Evolutionary conservation across 495 filamentous ascomycete species (phyloP).

Genomic region (Xylaria cubensis): DNA sequence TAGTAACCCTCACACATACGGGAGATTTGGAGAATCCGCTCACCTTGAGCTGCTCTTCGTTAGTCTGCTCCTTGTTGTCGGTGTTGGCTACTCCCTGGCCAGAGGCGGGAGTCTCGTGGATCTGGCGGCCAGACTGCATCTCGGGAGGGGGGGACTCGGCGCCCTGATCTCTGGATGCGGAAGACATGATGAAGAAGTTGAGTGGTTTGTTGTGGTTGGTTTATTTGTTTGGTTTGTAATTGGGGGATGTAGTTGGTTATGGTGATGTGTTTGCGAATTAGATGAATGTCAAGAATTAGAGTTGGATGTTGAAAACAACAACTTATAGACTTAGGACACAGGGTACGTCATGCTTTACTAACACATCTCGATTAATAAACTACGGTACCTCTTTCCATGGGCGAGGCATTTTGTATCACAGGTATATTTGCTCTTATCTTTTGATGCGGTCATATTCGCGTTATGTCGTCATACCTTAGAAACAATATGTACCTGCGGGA

Average conservation of each 20-base stretch:
- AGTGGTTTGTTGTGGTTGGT: background rate
- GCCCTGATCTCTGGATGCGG: slow-evolving; percentile 53
- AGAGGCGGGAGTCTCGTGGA: slow-evolving; percentile 58
- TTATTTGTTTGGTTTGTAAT: slow-evolving; percentile 5
- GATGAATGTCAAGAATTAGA: background rate
- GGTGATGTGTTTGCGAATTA: slow-evolving; percentile 11
- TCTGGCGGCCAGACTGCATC: slow-evolving; percentile 68
- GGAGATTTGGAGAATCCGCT: background rate
- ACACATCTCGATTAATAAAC: background rate
- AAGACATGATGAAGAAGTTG: slow-evolving; percentile 57
- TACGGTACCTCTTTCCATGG: background rate
- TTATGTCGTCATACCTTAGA: slow-evolving; percentile 20
- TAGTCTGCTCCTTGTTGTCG: slow-evolving; percentile 56
- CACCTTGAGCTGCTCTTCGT: slow-evolving; percentile 57
- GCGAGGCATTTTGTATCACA: background rate
- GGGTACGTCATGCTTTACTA: slow-evolving; percentile 13
- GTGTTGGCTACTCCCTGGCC: slow-evolving; percentile 61
- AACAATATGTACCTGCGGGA: background rate
- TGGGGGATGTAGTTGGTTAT: slow-evolving; percentile 18
- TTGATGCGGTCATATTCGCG: slow-evolving; percentile 20
- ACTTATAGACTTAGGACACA: background rate
- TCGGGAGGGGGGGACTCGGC: slow-evolving; percentile 85
- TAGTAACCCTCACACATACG: background rate
- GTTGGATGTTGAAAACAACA: background rate
- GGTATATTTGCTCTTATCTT: background rate